phyloP scores from a whole-genome alignment of 2,329 filamentous ascomycete genomes.

The Neopestalotiopsis sp. region DNA sequence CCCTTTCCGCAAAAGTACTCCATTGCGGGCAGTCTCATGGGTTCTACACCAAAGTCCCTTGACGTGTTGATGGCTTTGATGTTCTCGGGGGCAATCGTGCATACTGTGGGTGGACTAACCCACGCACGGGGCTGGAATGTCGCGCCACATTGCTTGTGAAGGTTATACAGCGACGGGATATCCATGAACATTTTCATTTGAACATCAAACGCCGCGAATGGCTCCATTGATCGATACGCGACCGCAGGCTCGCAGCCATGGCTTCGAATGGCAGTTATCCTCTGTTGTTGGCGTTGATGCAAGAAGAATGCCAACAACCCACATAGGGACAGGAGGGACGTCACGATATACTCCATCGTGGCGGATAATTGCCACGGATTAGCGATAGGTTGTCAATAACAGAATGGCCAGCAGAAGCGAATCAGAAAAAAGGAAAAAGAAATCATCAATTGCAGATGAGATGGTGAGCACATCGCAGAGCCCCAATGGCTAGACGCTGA shows the following conservation, averaged over 20 bases:
- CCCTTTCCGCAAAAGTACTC: conserved; percentile 18
- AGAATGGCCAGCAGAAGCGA: too few relatives aligned
- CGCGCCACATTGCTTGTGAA: conserved; percentile 12
- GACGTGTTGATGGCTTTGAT: conserved; percentile 16
- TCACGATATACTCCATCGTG: too few relatives aligned
- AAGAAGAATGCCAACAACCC: too few relatives aligned
- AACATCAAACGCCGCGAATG: conserved; percentile 17
- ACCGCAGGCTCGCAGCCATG: conserved; percentile 17
- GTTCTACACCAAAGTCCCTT: conserved; percentile 19
- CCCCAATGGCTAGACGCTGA: too few relatives aligned
- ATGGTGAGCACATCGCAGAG: too few relatives aligned
- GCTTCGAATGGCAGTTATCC: background rate
- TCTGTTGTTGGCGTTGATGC: background rate
- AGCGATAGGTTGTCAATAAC: too few relatives aligned
- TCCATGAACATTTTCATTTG: conserved; percentile 18
- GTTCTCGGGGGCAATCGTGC: conserved; percentile 11
- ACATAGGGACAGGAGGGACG: too few relatives aligned
- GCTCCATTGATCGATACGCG: conserved; percentile 18
- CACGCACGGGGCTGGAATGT: conserved; percentile 17
- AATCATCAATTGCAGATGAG: too few relatives aligned
- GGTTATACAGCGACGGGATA: conserved; percentile 9
- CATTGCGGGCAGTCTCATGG: conserved; percentile 18
- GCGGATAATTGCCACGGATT: too few relatives aligned
- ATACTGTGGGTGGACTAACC: conserved; percentile 8
- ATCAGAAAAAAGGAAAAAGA: too few relatives aligned